A percentile compares a stretch with the other conserved stretches of the same genome.
phyloP scores from a whole-genome alignment of 441 rosid species.

The Croton setiger region DNA sequence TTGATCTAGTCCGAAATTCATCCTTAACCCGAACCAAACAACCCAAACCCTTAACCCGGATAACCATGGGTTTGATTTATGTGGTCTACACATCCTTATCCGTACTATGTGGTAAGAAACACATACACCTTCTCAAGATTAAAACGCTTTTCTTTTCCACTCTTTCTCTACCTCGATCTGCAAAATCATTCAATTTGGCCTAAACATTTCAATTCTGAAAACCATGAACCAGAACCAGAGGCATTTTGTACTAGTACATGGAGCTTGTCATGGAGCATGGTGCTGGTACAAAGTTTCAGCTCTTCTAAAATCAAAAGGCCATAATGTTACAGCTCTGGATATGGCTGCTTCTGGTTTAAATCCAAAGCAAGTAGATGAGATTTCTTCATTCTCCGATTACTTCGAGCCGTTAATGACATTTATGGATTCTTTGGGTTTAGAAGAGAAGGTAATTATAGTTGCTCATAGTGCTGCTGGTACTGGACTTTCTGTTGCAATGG shows the following conservation, averaged over 20 bases:
- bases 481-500: conserved; percentile 33
- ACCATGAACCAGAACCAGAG: conserved; percentile 8
- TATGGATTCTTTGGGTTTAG: conserved; percentile 17
- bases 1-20: no score
- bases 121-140: no score
- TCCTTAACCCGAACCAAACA: no score
- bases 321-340: conserved; percentile 34
- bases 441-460: conserved; percentile 30
- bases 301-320: conserved; percentile 40
- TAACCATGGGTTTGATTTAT: no score
- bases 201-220: no score
- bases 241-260: conserved; percentile 51
- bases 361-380: conserved; percentile 24
- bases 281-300: conserved; percentile 55
- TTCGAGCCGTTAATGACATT: conserved; percentile 28
- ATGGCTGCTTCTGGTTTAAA: conserved; percentile 38
- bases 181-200: no score
- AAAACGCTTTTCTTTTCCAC: no score
- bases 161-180: no score
- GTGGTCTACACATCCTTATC: no score
- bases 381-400: conserved; percentile 22
- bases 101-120: no score
- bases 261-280: conserved; percentile 65
- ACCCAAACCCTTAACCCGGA: no score
- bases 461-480: conserved; percentile 35